Base-by-base conservation (phyloP, 768 basidiomycete species). In the Russula earlei region DNA sequence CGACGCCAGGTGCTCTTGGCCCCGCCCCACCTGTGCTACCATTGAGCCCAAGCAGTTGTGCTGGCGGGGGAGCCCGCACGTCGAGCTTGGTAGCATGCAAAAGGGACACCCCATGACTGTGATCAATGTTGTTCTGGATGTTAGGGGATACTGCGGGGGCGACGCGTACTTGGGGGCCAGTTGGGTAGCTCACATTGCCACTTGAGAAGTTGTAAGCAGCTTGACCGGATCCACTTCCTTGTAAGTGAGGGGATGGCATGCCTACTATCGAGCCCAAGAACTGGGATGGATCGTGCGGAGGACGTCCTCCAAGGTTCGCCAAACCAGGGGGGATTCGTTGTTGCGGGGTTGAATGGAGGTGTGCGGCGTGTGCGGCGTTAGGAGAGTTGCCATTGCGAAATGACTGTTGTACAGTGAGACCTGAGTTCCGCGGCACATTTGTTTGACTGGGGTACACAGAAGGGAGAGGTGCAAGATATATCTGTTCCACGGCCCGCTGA, bases 231-330 rank as follows among this genome's bases (percentile, higher is more conserved):
- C 44, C 46, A 15, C 29, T 47, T 22, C 49, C 47, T 47, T 62
- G 59, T 29, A 52, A 37, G 29, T 66, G 64, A 17, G 54, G 40
- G 19, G 62, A 42, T 27, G 55, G 58, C 27, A 81, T 70, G 27
- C 80, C 77, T 25, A 79, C 64, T 48, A 67, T 57, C 34, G 66
- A 45, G 9, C 67, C 71, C 36, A 76, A 61, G 63, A 83, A 84
- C 62, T 86, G 87, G 9, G 76, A 75, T 20, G 85, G 80, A 49
- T 90, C 88, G 61, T 88, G 87, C 3, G 87, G 87, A 22, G 87
- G 87, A 7, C 88, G 82, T 41, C 80, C 87, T 27, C 88, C 89
- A 19, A 91, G 77, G 64, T 89, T 89, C 12, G 88, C 87, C 37
- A 91, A 72, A 31, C 87, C 88, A 15, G 87, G 87, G 12, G 88